Base-by-base conservation (phyloP, 2,329 filamentous ascomycete genomes). In the Periconia sp. region DNA sequence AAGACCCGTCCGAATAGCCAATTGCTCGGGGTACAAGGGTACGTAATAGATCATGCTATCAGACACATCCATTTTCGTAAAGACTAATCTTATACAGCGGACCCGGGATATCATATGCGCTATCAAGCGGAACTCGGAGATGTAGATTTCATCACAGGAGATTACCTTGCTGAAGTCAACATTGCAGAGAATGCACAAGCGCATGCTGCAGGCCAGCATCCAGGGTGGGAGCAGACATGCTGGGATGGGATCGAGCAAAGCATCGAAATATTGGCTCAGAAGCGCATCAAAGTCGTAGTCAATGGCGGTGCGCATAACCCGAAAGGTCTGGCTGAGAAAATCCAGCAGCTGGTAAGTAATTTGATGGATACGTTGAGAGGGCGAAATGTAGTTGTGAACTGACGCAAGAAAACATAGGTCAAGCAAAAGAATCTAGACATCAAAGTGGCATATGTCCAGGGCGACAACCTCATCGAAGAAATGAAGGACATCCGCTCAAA, bases 241-340 rank as follows among this genome's bases (percentile, higher is more conserved):
- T 77, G 76, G 77, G 73, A 78, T 41, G 76, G 74, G 1, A 62
- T 79, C 17, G 60, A 73, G 48, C 59, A 75, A 54, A 72, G 70
- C 1, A 69, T 82, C 3, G 64, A 75, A 4, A 56, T 78, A 5
- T 67, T 79, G 48, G 62, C 71, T 2, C 63, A 75, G 35, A 75
- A 79, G 46, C 57, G 70, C 0, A 82, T 83, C 63, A 80, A 79
- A 46, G 68, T 83, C 10, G 69, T 81, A 24, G 69, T 82, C 41
- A 83, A 84, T 51, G 81, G 81, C 2, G 81, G 82, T 1, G 78
- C 75, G 2, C 70, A 79, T 12, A 79, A 83, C 43, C 81, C 81
- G 0, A 70, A 71, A 43, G 78, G 74, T 0, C 54, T 84, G 12
- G 78, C 80, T 2, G 54, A 75, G 36, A 73, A 75, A 42, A 68